These are phyloP conservation scores for Ceratocystis papillata DNA, from an alignment of 2,329 filamentous ascomycete species.

Conservation along the genomic window DNA sequence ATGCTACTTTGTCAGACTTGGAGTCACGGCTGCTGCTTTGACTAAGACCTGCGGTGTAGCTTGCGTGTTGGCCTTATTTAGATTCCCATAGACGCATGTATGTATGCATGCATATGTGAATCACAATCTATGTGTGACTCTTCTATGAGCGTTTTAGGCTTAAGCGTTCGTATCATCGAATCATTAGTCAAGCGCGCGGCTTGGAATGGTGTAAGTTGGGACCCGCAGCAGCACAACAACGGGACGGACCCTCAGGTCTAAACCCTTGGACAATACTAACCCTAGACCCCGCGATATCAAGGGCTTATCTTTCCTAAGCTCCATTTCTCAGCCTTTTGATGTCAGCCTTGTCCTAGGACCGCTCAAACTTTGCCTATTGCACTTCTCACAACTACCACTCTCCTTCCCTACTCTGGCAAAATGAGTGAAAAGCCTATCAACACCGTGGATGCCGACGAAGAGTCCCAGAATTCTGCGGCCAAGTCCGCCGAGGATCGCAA, in stretches of 20 bases:
- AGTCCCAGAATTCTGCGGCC: slow-evolving; percentile 41
- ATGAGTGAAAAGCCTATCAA: slow-evolving; percentile 10
- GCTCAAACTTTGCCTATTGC: neutral
- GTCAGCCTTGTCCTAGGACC: neutral
- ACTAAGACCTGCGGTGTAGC: neutral
- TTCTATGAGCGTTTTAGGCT: neutral
- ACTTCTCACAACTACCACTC: neutral
- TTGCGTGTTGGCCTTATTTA: neutral
- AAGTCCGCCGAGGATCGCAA: slow-evolving; percentile 68
- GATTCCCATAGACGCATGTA: neutral
- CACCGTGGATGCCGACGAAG: slow-evolving; percentile 39
- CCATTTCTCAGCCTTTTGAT: neutral
- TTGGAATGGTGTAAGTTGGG: neutral
- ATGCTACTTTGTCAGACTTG: neutral
- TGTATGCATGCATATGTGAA: neutral
- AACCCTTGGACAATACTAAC: neutral
- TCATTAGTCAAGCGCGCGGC: neutral
- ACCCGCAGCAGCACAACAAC: neutral
- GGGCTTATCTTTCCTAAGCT: neutral
- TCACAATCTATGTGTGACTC: neutral
- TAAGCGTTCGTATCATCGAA: neutral
- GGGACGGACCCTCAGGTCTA: neutral
- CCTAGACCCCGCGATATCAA: neutral
- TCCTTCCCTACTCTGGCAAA: neutral
- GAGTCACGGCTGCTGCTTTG: neutral